These are phyloP conservation scores for Aquilaria yunnanensis DNA, from an alignment of 345 rosid genomes.

Conservation along the genomic window DNA sequence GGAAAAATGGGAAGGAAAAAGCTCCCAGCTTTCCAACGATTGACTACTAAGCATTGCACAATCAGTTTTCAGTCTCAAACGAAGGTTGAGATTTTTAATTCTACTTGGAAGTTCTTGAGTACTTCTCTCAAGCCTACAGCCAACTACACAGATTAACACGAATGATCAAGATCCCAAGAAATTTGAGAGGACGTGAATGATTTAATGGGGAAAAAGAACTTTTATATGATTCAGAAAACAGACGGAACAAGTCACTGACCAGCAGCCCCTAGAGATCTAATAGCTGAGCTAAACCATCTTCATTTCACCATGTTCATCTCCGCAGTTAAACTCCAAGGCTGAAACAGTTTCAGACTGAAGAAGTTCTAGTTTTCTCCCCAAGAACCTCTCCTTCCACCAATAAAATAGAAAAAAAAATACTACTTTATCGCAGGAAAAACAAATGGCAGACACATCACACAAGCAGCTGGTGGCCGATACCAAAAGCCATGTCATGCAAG, in stretches of 20 bases:
- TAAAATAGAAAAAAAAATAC: constrained; percentile 10
- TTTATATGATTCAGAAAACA: neutral
- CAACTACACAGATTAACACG: neutral
- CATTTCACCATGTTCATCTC: constrained; percentile 1
- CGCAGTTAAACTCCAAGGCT: neutral
- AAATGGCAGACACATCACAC: neutral
- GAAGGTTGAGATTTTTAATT: neutral
- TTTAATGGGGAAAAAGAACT: neutral
- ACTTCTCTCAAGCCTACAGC: too few relatives aligned
- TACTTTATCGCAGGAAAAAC: neutral
- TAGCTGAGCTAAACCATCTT: neutral
- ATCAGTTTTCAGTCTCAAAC: neutral
- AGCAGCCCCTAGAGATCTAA: constrained; percentile 3
- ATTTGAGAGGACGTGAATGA: neutral
- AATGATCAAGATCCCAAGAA: neutral
- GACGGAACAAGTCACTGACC: constrained; percentile 6
- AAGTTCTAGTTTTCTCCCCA: neutral
- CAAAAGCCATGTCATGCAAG: constrained; percentile 8
- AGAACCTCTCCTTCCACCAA: neutral
- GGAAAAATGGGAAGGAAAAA: neutral
- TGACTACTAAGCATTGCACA: neutral
- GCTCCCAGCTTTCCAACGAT: neutral
- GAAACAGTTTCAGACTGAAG: neutral
- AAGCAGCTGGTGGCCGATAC: too few relatives aligned
- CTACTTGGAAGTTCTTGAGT: neutral